These are phyloP conservation scores for Leccinum imitatum DNA, from an alignment of 768 basidiomycete genomes.

Conservation along the genomic window DNA sequence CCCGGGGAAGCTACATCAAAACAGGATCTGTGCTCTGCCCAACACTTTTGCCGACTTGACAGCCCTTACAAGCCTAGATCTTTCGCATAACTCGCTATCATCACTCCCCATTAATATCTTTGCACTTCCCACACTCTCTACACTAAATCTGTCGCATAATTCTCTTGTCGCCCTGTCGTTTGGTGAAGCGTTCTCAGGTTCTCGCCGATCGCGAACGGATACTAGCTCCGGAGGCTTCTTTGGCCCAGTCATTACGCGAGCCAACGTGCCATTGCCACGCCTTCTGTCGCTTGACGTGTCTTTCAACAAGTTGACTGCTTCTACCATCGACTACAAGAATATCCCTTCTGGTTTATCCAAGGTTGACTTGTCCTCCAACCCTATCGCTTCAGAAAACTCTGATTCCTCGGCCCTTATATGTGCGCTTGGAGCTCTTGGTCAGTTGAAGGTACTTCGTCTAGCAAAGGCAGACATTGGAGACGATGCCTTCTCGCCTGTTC, in stretches of 20 bases:
- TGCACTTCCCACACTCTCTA: conserved; percentile 63
- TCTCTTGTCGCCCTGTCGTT: conserved; percentile 60
- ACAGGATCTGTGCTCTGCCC: conserved; percentile 62
- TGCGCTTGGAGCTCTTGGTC: conserved; percentile 45
- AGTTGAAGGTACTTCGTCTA: conserved; percentile 57
- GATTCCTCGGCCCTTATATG: conserved; percentile 38
- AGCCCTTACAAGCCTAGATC: conserved; percentile 62
- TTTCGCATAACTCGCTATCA: conserved; percentile 70
- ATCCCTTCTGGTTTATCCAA: conserved; percentile 57
- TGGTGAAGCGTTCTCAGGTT: conserved; percentile 50
- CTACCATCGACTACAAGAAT: conserved; percentile 48
- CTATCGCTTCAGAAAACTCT: conserved; percentile 45
- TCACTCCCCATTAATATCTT: conserved; percentile 64
- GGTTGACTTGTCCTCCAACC: conserved; percentile 66
- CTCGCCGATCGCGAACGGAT: conserved; percentile 23
- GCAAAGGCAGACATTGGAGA: conserved; percentile 60
- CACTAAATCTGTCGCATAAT: conserved; percentile 74
- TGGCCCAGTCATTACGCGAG: conserved; percentile 57
- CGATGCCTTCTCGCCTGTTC: conserved; percentile 48
- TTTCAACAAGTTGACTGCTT: conserved; percentile 61
- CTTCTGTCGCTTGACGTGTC: conserved; percentile 65
- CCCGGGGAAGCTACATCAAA: conserved; percentile 64
- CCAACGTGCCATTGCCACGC: conserved; percentile 62
- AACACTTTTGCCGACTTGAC: conserved; percentile 67
- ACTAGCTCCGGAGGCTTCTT: conserved; percentile 57